phyloP scores from a whole-genome alignment of 306 rosid genomes.

The Acmispon strigosus region DNA sequence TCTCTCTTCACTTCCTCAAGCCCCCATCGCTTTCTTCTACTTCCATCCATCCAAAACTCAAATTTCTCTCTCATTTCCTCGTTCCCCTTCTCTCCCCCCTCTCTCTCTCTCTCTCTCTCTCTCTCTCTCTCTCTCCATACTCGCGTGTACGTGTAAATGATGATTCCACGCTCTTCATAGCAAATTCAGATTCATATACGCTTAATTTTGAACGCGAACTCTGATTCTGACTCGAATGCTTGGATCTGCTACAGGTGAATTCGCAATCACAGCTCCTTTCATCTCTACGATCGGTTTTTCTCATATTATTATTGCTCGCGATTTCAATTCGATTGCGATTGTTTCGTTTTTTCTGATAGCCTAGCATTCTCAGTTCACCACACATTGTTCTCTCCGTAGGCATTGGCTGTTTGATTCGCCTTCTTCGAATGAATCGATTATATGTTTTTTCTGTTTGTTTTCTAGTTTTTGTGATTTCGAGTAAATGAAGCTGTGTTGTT shows the following conservation, averaged over 20 bases:
- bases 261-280: not conserved
- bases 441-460: not conserved
- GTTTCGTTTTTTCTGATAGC: not conserved
- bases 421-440: not conserved
- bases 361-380: not conserved
- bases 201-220: slow-evolving; percentile 9
- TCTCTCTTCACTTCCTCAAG: slow-evolving; percentile 7
- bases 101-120: not conserved
- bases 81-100: slow-evolving; percentile 21
- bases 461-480: slow-evolving; percentile 15
- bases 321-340: not conserved
- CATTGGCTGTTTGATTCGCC: not conserved
- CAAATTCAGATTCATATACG: slow-evolving; percentile 46
- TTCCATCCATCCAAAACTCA: slow-evolving; percentile 35
- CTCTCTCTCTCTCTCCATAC: not conserved
- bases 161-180: slow-evolving; percentile 2
- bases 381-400: slow-evolving; percentile 4
- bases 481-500: slow-evolving; percentile 20
- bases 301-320: not conserved
- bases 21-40: slow-evolving; percentile 41
- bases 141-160: not conserved
- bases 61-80: too few species aligned
- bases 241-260: slow-evolving; percentile 79
- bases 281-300: not conserved
- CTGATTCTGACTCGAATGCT: slow-evolving; percentile 42